Percentiles rank a stretch among this genome's conserved stretches.
Evolutionary conservation across 768 basidiomycete genomes (phyloP).

Genomic region (Calvatia gigantea): DNA sequence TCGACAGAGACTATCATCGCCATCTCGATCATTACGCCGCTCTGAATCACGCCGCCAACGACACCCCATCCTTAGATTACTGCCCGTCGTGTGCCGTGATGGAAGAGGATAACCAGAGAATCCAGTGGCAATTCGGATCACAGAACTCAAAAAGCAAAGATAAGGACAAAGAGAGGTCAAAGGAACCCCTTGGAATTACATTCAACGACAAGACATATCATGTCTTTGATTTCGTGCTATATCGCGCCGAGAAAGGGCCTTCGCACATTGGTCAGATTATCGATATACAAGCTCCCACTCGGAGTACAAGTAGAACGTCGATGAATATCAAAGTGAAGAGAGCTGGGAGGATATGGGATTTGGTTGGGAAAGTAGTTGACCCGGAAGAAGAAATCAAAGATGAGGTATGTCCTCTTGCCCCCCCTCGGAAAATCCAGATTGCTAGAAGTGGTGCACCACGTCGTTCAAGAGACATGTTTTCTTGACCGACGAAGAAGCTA

Average conservation of each 20-base stretch:
- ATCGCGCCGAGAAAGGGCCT: slow-evolving; percentile 41
- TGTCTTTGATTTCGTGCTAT: slow-evolving; percentile 55
- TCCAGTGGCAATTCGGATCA: slow-evolving; percentile 3
- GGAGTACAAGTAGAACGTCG: slow-evolving; percentile 45
- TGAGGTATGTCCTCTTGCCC: slow-evolving; percentile 40
- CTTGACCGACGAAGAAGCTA: slow-evolving; percentile 43
- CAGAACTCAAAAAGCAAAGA: slow-evolving; percentile 15
- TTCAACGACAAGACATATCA: slow-evolving; percentile 54
- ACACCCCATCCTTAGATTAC: slow-evolving; percentile 39
- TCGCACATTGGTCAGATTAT: slow-evolving; percentile 10
- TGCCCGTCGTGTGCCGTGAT: slow-evolving; percentile 46
- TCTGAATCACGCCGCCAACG: background rate
- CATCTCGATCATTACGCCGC: slow-evolving; percentile 20
- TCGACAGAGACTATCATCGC: slow-evolving; percentile 23
- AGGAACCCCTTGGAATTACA: slow-evolving; percentile 29
- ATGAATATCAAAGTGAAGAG: slow-evolving; percentile 24
- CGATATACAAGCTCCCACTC: background rate
- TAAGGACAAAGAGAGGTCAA: slow-evolving; percentile 29
- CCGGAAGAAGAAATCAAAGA: slow-evolving; percentile 41
- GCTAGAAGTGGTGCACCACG: background rate
- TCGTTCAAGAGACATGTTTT: slow-evolving; percentile 54
- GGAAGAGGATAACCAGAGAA: slow-evolving; percentile 20
- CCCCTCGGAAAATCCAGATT: background rate
- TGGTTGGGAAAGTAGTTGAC: slow-evolving; percentile 46
- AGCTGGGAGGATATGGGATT: slow-evolving; percentile 10